These are phyloP conservation scores for Agrostemma githago DNA, from an alignment of 148 eudicot species.

Conservation along the genomic window DNA sequence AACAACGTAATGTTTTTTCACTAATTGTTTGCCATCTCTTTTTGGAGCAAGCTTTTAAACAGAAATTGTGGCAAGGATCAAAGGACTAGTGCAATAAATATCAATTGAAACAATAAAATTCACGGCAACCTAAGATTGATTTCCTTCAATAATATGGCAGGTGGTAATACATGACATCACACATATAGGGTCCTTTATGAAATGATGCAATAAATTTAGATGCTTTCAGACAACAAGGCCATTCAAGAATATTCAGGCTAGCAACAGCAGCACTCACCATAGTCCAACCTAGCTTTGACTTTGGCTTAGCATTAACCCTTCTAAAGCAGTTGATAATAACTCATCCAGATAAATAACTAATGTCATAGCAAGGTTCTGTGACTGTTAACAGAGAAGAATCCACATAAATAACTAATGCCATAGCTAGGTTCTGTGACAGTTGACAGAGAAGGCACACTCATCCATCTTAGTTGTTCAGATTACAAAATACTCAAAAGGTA, in stretches of 20 bases:
- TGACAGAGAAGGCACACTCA: not conserved
- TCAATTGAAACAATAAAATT: not conserved
- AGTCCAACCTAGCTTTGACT: not conserved
- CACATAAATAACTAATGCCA: constrained; percentile 2
- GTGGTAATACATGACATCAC: not conserved
- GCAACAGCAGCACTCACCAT: not conserved
- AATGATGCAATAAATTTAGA: constrained; percentile 1
- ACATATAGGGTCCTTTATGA: not conserved
- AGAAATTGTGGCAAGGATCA: not conserved
- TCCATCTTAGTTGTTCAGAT: not conserved
- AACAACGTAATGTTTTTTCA: not conserved
- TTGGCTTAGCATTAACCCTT: not conserved
- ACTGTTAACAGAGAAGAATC: no score
- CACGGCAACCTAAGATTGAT: not conserved
- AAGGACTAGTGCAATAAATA: not conserved
- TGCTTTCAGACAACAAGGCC: not conserved
- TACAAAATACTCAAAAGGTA: not conserved
- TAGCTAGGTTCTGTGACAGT: not conserved
- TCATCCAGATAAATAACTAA: not conserved
- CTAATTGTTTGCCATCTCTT: not conserved
- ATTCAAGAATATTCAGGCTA: not conserved
- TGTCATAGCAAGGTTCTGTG: not conserved
- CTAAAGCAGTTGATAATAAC: not conserved
- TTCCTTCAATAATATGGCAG: not conserved
- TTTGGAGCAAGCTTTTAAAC: not conserved